Percentiles rank a stretch among this genome's conserved stretches.
Conservation (phyloP, 257 asterid species). For the Penstemon newberryi region DNA sequence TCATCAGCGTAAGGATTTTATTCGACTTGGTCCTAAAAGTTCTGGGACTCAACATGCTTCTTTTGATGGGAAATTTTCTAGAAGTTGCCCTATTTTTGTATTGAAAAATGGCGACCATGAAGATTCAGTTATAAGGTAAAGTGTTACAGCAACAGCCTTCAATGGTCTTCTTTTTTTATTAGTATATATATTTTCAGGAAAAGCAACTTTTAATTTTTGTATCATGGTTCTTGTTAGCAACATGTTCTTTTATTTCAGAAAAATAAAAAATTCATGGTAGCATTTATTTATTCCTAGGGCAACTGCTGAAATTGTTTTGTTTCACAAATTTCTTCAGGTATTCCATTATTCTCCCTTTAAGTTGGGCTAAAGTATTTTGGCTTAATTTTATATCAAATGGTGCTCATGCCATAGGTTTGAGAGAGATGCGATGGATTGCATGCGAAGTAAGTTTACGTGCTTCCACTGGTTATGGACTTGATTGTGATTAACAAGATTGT, state of each 20-base stretch:
- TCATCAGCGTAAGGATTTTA: constrained; percentile 47
- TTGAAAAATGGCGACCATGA: constrained; percentile 46
- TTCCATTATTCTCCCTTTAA: constrained; percentile 75
- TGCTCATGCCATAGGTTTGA: constrained; percentile 80
- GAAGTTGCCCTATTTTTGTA: constrained; percentile 68
- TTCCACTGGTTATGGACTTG: neutral
- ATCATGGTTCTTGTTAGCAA: neutral
- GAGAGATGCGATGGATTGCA: constrained; percentile 83
- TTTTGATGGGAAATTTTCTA: constrained; percentile 38
- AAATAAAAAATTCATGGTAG: neutral
- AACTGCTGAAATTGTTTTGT: constrained; percentile 13
- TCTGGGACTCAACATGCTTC: constrained; percentile 40
- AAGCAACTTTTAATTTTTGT: neutral
- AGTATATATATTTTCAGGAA: neutral
- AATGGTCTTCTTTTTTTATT: neutral
- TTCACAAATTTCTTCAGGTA: constrained; percentile 54
- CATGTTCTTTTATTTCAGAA: neutral
- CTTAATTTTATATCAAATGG: constrained; percentile 54
- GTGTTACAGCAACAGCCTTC: constrained; percentile 10
- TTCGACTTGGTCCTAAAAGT: constrained; percentile 44
- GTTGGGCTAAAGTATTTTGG: constrained; percentile 92
- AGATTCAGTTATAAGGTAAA: constrained; percentile 57
- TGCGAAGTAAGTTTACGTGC: constrained; percentile 53
- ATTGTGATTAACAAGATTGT: neutral
- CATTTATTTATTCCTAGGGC: constrained; percentile 3